Conservation (phyloP, 805 yeast species). For the Candida namnaoensis region DNA sequence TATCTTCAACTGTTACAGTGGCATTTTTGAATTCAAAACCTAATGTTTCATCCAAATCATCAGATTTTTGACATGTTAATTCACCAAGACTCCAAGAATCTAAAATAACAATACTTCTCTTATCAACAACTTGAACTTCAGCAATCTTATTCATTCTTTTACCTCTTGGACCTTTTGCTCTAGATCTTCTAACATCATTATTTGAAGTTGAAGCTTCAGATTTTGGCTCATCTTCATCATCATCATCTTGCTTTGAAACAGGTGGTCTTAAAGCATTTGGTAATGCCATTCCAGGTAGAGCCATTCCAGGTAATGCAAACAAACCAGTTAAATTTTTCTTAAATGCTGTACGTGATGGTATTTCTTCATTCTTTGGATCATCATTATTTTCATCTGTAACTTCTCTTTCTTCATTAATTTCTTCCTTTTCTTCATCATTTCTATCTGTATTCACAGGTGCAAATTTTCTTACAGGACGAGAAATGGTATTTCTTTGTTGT, state of each 20-base stretch:
- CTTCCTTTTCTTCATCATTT: neutral
- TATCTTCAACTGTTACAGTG: neutral
- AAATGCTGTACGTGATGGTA: conserved; percentile 29
- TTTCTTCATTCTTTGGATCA: conserved; percentile 5
- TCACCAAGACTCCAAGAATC: conserved; percentile 13
- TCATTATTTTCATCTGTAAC: conserved; percentile 15
- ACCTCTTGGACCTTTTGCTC: conserved; percentile 72
- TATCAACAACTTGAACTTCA: conserved; percentile 18
- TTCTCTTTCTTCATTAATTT: conserved; percentile 9
- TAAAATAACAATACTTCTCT: conserved; percentile 11
- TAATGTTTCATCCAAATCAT: too few species aligned
- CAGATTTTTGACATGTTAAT: neutral
- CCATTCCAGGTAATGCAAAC: conserved; percentile 38
- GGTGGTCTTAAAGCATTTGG: conserved; percentile 3
- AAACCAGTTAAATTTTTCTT: conserved; percentile 54
- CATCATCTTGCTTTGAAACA: conserved; percentile 6
- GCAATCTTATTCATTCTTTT: conserved; percentile 58
- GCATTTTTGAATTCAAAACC: neutral
- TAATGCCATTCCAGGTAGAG: conserved; percentile 10
- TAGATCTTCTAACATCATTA: conserved; percentile 33
- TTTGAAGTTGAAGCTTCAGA: conserved; percentile 3
- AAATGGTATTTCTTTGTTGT: conserved; percentile 16
- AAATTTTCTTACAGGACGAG: neutral
- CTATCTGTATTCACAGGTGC: conserved; percentile 1
- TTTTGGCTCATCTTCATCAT: conserved; percentile 1